These are phyloP conservation scores for Gentiana dahurica DNA, from an alignment of 257 asterid species.

Conservation along the genomic window DNA sequence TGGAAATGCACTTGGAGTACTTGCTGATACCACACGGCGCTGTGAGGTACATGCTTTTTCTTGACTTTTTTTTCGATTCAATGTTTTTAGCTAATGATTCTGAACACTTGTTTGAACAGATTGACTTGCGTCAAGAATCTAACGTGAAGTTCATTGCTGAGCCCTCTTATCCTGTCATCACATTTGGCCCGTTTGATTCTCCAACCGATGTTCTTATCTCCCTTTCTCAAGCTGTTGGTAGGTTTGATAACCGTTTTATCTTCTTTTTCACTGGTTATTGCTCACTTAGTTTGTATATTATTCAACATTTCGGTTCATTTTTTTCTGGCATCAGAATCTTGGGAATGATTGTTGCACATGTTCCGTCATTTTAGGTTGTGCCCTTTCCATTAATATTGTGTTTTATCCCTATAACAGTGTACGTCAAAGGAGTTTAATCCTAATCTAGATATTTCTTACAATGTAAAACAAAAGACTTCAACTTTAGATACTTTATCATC, in stretches of 20 bases:
- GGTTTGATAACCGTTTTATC: constrained; percentile 7
- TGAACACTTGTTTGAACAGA: constrained; percentile 33
- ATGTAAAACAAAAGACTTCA: neutral
- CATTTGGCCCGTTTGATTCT: constrained; percentile 88
- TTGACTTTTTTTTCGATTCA: constrained; percentile 5
- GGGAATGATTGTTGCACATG: neutral
- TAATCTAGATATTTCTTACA: neutral
- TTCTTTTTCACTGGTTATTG: constrained; percentile 5
- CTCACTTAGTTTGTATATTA: neutral
- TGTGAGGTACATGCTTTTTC: constrained; percentile 57
- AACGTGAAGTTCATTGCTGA: constrained; percentile 48
- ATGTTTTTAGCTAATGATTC: constrained; percentile 11
- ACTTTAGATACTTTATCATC: constrained; percentile 10
- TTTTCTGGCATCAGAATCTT: neutral
- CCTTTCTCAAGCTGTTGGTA: constrained; percentile 78
- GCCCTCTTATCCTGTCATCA: constrained; percentile 60
- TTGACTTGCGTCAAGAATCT: constrained; percentile 71
- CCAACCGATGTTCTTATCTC: constrained; percentile 76
- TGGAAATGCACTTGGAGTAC: constrained; percentile 86
- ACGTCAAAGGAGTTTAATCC: too few species aligned
- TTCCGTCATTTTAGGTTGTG: neutral
- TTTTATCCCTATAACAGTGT: too few species aligned
- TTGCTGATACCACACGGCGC: constrained; percentile 87
- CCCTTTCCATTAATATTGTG: too few species aligned
- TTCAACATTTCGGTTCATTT: neutral